Base-by-base conservation (phyloP, 148 eudicot species). In the Agrostemma githago region DNA sequence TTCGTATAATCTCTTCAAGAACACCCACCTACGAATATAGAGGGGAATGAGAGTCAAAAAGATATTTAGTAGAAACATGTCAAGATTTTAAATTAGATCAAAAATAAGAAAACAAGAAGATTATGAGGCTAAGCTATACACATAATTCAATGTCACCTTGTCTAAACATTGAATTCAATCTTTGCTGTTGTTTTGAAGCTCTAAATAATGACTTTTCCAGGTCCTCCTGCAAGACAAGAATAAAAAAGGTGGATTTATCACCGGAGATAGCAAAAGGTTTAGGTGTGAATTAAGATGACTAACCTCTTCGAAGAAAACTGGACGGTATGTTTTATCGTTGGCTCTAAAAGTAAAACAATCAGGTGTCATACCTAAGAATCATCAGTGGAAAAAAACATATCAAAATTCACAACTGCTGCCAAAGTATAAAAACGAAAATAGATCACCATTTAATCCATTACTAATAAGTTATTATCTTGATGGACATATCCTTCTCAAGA, bases 251-350 rank as follows among this genome's bases (percentile, higher is more conserved):
- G 37, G 21, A 63, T 20, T 43, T 57, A 68, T 19, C 56, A 16
- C 10, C 64, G 7, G 15, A 46, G 44, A 46, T 12, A 19, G 10
- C 11, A 51, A 77, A 8, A 39, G 9, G n/a, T 8, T 16, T 16
- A 44, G 12, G 2, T 5, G 43, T 17, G 37, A 44, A 15, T 48
- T 34, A 16, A 57, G 68, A 26, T 26, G 43, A 12, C 87, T 42
- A 71, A 92, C 97, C 97, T 90, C 88, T 78, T 96, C 83, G 88
- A 92, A 92, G 81, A 90, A 90, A 53, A 86, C 86, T 58, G 96
- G 97, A 34, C 89, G 96, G 53, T 88, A 92, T 78, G 81, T 83
- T 80, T 72, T 84, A 73, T 79, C 74, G 67, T 86, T 79, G 83
- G 89, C 84, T 80, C 79, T 85, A 82, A 92, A 74, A 12, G 85